A percentile compares a stretch with the other conserved stretches of the same genome.
phyloP scores from a whole-genome alignment of 1,284 basidiomycete species.

The Mycena citricolor region DNA sequence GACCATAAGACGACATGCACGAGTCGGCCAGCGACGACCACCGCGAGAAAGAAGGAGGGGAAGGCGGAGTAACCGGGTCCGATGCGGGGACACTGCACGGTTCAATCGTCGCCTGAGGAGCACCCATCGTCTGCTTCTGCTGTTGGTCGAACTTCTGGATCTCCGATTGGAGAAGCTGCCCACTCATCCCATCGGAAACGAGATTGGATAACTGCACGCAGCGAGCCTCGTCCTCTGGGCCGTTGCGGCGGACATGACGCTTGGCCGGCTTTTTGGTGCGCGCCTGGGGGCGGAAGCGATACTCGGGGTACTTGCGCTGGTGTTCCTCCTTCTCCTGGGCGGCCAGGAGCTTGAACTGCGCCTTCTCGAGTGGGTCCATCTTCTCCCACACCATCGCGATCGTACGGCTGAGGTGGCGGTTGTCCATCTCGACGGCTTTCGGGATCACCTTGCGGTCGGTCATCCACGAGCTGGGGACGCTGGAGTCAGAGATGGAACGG shows the following conservation, averaged over 20 bases:
- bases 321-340: constrained; percentile 60
- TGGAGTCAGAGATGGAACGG: background rate
- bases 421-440: constrained; percentile 47
- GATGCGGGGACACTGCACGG: background rate
- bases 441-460: background rate
- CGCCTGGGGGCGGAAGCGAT: constrained; percentile 50
- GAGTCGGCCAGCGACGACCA: constrained; percentile 10
- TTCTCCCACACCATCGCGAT: constrained; percentile 54
- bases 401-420: constrained; percentile 59
- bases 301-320: constrained; percentile 51
- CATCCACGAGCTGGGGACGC: background rate
- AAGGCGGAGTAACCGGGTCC: background rate
- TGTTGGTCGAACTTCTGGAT: constrained; percentile 37
- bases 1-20: too few species aligned
- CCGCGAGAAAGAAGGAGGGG: background rate
- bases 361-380: constrained; percentile 46
- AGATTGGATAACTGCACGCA: constrained; percentile 55
- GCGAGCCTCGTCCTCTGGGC: constrained; percentile 45
- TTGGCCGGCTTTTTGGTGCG: constrained; percentile 44
- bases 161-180: constrained; percentile 48
- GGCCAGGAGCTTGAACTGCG: constrained; percentile 52
- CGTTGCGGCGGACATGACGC: constrained; percentile 54
- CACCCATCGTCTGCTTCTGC: too few species aligned
- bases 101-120: constrained; percentile 4
- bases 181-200: constrained; percentile 52